Conservation (phyloP, 148 eudicot genomes). For the Mesembryanthemum crystallinum region DNA sequence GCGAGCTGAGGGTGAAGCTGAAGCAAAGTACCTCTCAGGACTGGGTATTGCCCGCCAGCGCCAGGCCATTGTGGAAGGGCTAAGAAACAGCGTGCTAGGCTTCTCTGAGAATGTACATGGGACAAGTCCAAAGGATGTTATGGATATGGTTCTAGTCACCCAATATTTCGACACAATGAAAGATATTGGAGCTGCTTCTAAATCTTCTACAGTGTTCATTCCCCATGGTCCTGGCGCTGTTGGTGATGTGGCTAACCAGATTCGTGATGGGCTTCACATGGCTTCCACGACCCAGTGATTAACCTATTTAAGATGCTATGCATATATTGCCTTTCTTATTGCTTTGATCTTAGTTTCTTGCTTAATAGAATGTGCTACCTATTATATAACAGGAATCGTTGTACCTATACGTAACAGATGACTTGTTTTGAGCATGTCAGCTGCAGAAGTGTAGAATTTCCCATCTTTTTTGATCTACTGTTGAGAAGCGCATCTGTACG, state of each 20-base stretch:
- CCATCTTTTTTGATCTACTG: no score
- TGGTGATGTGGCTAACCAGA: constrained; percentile 55
- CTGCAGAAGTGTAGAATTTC: no score
- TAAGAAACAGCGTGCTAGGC: constrained; percentile 60
- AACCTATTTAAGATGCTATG: background rate
- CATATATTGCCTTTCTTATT: background rate
- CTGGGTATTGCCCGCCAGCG: constrained; percentile 73
- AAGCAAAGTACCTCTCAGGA: constrained; percentile 59
- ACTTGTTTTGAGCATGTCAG: background rate
- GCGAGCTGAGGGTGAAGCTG: constrained; percentile 76
- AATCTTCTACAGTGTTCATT: constrained; percentile 55
- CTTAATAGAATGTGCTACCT: background rate
- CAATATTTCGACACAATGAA: constrained; percentile 71
- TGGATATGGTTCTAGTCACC: constrained; percentile 72
- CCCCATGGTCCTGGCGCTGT: constrained; percentile 73
- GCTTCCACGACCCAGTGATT: constrained; percentile 13
- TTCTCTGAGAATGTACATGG: constrained; percentile 65
- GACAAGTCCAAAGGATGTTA: constrained; percentile 56
- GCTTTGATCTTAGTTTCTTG: background rate
- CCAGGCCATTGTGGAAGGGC: constrained; percentile 70
- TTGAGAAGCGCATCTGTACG: no score
- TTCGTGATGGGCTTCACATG: constrained; percentile 50
- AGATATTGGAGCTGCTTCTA: constrained; percentile 59
- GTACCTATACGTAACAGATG: background rate
- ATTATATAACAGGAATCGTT: background rate